Evolutionary conservation across 2,329 filamentous ascomycete species (phyloP).

Genomic region (Colletotrichum ledebouriae): DNA sequence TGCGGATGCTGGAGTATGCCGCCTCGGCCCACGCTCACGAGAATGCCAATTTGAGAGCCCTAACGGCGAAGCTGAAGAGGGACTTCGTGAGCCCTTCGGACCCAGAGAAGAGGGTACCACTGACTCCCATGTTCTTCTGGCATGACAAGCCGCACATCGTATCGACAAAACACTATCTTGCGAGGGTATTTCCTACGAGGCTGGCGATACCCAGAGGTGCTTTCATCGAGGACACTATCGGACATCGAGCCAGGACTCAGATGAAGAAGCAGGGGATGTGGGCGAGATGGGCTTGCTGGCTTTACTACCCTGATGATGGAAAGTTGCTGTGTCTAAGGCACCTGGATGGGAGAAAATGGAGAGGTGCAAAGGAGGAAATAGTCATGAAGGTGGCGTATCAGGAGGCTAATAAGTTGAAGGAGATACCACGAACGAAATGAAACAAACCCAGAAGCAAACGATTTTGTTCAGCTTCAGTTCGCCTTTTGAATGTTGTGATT

Average conservation of each 20-base stretch:
- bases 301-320: slow-evolving; percentile 65
- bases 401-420: background rate
- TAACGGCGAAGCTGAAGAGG: slow-evolving; percentile 58
- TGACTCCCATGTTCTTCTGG: slow-evolving; percentile 71
- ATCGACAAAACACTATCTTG: slow-evolving; percentile 62
- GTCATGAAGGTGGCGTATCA: slow-evolving; percentile 38
- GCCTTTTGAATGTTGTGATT: too few species aligned
- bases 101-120: slow-evolving; percentile 51
- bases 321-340: slow-evolving; percentile 62
- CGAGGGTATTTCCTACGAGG: slow-evolving; percentile 62
- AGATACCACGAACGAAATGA: too few species aligned
- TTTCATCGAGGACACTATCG: slow-evolving; percentile 70
- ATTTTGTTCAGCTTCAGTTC: background rate
- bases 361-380: slow-evolving; percentile 53
- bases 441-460: background rate
- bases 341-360: slow-evolving; percentile 65
- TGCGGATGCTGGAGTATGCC: slow-evolving; percentile 66
- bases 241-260: slow-evolving; percentile 66
- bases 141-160: slow-evolving; percentile 70
- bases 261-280: slow-evolving; percentile 66
- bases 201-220: slow-evolving; percentile 64
- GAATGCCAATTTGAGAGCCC: slow-evolving; percentile 56
- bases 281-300: slow-evolving; percentile 67
- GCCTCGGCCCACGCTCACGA: slow-evolving; percentile 59
- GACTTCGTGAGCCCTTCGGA: slow-evolving; percentile 50